Percentiles rank a stretch among this genome's conserved stretches.
phyloP scores from a whole-genome alignment of 2,329 filamentous ascomycete genomes.

The Ophiostoma himal-ulmi region DNA sequence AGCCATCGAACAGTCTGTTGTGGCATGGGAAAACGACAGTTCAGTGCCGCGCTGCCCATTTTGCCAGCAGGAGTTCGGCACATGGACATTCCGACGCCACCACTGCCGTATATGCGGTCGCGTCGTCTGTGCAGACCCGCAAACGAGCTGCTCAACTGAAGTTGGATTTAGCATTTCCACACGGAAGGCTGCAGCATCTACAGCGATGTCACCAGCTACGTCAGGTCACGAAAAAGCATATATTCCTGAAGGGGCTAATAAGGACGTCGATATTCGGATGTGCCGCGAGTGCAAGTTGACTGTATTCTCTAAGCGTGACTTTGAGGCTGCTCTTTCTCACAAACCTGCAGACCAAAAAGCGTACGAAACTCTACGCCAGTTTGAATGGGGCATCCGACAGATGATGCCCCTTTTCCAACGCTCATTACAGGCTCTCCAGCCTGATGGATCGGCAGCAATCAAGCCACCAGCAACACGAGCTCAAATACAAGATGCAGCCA shows the following conservation, averaged over 20 bases:
- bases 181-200: constrained; percentile 36
- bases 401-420: constrained; percentile 81
- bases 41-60: constrained; percentile 79
- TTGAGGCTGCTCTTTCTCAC: constrained; percentile 60
- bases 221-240: constrained; percentile 27
- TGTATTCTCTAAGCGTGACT: constrained; percentile 65
- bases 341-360: constrained; percentile 70
- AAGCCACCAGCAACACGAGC: constrained; percentile 48
- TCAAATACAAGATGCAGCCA: constrained; percentile 78
- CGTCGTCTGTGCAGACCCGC: constrained; percentile 83
- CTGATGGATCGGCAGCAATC: constrained; percentile 31
- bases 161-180: constrained; percentile 69
- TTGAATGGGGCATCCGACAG: constrained; percentile 77
- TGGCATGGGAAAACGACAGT: constrained; percentile 91
- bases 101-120: constrained; percentile 91
- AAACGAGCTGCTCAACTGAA: constrained; percentile 78
- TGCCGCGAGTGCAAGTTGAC: constrained; percentile 76
- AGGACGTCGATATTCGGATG: constrained; percentile 77
- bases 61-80: constrained; percentile 91
- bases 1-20: constrained; percentile 79
- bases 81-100: constrained; percentile 86
- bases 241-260: constrained; percentile 29
- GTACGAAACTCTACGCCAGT: constrained; percentile 78
- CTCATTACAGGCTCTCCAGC: constrained; percentile 64
- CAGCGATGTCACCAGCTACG: background rate